Percentiles rank a stretch among this genome's conserved stretches.
These are phyloP conservation scores for Chalaropsis thielavioides DNA, from an alignment of 2,329 filamentous ascomycete genomes.

Conservation along the genomic window DNA sequence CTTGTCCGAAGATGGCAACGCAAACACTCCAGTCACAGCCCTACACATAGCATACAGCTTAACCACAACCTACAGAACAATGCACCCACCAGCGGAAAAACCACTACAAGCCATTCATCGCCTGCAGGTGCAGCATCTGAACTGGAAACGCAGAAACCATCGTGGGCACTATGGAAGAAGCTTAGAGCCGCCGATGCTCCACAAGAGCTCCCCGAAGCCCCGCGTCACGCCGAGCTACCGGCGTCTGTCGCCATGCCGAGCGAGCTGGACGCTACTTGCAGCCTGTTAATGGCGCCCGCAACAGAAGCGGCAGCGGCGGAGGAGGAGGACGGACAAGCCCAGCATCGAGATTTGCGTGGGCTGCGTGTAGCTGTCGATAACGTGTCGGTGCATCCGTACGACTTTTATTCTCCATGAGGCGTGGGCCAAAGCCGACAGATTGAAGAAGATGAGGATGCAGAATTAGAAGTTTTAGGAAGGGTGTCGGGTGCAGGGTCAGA, in stretches of 20 bases:
- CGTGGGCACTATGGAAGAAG: constrained; percentile 9
- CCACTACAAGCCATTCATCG: not conserved
- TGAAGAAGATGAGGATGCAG: not conserved
- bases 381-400: constrained; percentile 10
- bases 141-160: not conserved
- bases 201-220: not conserved
- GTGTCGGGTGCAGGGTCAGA: not conserved
- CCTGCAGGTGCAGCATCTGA: not conserved
- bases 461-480: not conserved
- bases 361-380: not conserved
- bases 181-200: not conserved
- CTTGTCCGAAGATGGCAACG: not conserved
- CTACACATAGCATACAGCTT: not conserved
- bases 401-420: constrained; percentile 16
- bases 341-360: not conserved
- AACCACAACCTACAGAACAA: not conserved
- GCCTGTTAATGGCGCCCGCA: not conserved
- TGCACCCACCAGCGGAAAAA: not conserved
- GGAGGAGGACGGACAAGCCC: not conserved
- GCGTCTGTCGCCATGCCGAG: not conserved
- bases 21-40: not conserved
- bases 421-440: not conserved
- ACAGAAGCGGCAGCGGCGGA: not conserved
- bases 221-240: constrained; percentile 5
- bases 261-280: constrained; percentile 5